Base-by-base conservation (phyloP, 2,329 filamentous ascomycete genomes). In the Dactylellina cionopaga region DNA sequence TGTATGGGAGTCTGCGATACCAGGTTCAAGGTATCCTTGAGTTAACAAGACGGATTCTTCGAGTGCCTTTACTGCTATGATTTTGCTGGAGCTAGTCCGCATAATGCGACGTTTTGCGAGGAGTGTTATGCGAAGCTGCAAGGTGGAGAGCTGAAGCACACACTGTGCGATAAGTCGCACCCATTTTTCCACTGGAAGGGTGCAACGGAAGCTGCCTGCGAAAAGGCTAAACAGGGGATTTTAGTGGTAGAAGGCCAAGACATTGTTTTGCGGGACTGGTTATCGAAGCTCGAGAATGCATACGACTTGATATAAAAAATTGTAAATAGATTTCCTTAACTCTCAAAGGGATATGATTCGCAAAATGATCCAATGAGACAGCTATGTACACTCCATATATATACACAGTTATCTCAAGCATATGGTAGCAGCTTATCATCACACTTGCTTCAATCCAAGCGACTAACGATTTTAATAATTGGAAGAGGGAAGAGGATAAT, bases 1-100 rank as follows among this genome's bases (percentile, higher is more conserved):
- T 49, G 44, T 15, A 49, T 49, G 44, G 44, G 44, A 15, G 44
- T 27, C 9, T 49, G 44, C 29, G 7, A 3, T 29, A 4, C 19
- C 9, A 19, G 44, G n/a, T 49, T 49, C 22, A 49, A 49, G 13
- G 15, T 10, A 5, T 4, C 44, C 15, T 5, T 49, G 44, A 31
- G 22, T 24, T 13, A 7, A 2, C 3, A 29, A 31, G 22, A 27
- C 22, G n/a, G 29, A 29, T 31, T 49, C n/a, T 49, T 29, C 15
- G 44, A 49, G 13, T 49, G 44, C 29, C 44, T 49, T 29, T 49
- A 49, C 29, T 49, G 44, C 44, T 49, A 49, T n/a, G 44, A 49
- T 15, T 49, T 27, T 19, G 15, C 44, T 3, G 19, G 44, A 29
- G 9, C 44, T 13, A 27, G 5, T 29, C 44, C 44, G 9, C 22